Evolutionary conservation across 2,329 filamentous ascomycete genomes (phyloP).

Genomic region (Fusarium poae): DNA sequence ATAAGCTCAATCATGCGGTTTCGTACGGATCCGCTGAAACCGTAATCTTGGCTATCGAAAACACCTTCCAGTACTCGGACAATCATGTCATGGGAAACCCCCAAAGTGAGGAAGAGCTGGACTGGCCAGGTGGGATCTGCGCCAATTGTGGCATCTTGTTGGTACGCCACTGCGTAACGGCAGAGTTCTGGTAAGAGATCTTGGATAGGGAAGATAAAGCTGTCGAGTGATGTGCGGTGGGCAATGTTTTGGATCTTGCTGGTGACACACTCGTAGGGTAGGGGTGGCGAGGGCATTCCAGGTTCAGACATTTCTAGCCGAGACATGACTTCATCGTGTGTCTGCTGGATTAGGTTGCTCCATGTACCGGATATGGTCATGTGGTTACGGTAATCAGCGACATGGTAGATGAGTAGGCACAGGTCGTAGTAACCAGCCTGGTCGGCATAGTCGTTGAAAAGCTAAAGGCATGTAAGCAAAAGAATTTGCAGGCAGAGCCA

Average conservation of each 20-base stretch:
- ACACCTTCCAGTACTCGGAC: constrained; percentile 68
- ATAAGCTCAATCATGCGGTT: constrained; percentile 69
- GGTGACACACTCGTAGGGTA: constrained; percentile 79
- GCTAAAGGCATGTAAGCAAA: constrained; percentile 62
- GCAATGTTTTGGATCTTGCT: constrained; percentile 74
- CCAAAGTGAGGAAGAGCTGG: constrained; percentile 67
- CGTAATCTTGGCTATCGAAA: constrained; percentile 70
- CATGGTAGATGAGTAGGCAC: constrained; percentile 91
- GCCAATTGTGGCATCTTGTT: constrained; percentile 69
- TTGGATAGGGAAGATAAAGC: constrained; percentile 74
- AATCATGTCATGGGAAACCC: constrained; percentile 69
- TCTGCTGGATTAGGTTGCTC: constrained; percentile 81
- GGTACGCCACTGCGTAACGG: constrained; percentile 70
- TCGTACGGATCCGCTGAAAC: constrained; percentile 66
- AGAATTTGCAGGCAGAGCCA: no score
- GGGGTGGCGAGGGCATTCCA: constrained; percentile 57
- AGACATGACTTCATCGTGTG: constrained; percentile 69
- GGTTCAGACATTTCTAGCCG: constrained; percentile 59
- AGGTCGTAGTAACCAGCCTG: constrained; percentile 94
- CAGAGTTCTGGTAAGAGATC: constrained; percentile 73
- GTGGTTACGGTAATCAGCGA: constrained; percentile 89
- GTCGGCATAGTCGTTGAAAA: constrained; percentile 95
- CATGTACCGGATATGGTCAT: constrained; percentile 88
- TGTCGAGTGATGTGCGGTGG: constrained; percentile 73
- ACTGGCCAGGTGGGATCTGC: constrained; percentile 70